Conservation (phyloP, 352 stramenopile genomes). For the Aphanomyces stellatus region DNA sequence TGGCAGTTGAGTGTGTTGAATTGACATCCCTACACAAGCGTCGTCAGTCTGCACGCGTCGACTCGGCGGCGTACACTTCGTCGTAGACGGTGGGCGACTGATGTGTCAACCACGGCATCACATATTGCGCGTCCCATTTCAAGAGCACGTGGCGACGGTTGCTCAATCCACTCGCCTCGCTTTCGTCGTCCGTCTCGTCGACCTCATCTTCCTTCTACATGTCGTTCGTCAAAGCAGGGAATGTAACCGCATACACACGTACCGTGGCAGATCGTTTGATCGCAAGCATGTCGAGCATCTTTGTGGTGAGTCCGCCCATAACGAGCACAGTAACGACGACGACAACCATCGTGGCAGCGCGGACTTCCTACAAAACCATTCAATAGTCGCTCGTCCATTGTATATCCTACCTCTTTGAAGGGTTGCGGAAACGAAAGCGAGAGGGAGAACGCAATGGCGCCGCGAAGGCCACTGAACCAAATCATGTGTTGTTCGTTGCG, state of each 20-base stretch:
- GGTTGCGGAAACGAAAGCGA: slow-evolving; percentile 25
- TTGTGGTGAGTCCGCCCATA: slow-evolving; percentile 41
- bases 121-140: background rate
- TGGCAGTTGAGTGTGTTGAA: background rate
- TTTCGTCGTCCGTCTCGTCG: background rate
- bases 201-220: background rate
- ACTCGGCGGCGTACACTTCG: background rate
- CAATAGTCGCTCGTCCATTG: background rate
- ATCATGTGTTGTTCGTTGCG: slow-evolving; percentile 55
- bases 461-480: slow-evolving; percentile 88
- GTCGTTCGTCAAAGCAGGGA: background rate
- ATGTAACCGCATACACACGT: background rate
- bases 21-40: background rate
- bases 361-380: slow-evolving; percentile 24
- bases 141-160: background rate
- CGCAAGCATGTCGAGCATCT: slow-evolving; percentile 30
- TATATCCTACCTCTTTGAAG: background rate
- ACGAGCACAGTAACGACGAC: slow-evolving; percentile 54
- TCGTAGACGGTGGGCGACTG: background rate
- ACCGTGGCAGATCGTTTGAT: slow-evolving; percentile 24
- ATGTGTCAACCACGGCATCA: background rate
- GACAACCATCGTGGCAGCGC: slow-evolving; percentile 46
- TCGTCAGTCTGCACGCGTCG: background rate
- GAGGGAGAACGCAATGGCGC: slow-evolving; percentile 87
- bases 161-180: background rate